phyloP scores from a whole-genome alignment of 495 filamentous ascomycete species.

The Glonium stellatum region DNA sequence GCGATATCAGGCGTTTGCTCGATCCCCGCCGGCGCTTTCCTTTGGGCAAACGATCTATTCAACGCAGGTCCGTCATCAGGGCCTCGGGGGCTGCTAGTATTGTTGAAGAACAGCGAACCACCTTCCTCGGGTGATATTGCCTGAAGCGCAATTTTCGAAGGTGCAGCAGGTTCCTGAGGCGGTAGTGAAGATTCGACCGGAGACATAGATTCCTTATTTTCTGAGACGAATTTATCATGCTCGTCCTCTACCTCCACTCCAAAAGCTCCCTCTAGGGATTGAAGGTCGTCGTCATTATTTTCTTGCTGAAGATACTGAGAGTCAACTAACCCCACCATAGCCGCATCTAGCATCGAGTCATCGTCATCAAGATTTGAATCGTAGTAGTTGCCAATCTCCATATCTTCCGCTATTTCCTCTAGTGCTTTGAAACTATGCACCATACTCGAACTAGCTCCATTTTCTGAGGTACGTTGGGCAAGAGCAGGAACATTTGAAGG shows the following conservation, averaged over 20 bases:
- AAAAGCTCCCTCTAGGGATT: neutral
- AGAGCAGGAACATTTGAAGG: neutral
- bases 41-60: neutral
- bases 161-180: neutral
- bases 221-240: neutral
- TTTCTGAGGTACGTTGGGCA: neutral
- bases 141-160: neutral
- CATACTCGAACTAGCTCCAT: neutral
- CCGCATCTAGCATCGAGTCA: constrained; percentile 27
- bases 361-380: constrained; percentile 23
- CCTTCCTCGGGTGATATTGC: neutral
- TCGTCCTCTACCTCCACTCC: neutral
- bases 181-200: neutral
- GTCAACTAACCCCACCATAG: constrained; percentile 29
- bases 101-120: constrained; percentile 6
- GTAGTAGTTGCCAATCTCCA: constrained; percentile 2
- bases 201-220: neutral
- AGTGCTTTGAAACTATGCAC: neutral
- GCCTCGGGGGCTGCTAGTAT: constrained; percentile 11
- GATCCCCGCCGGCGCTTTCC: neutral
- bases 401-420: neutral
- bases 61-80: neutral
- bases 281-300: neutral
- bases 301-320: constrained; percentile 15
- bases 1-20: neutral